Conservation (phyloP, 208 protist genomes). For the Leishmania tarentolae region DNA sequence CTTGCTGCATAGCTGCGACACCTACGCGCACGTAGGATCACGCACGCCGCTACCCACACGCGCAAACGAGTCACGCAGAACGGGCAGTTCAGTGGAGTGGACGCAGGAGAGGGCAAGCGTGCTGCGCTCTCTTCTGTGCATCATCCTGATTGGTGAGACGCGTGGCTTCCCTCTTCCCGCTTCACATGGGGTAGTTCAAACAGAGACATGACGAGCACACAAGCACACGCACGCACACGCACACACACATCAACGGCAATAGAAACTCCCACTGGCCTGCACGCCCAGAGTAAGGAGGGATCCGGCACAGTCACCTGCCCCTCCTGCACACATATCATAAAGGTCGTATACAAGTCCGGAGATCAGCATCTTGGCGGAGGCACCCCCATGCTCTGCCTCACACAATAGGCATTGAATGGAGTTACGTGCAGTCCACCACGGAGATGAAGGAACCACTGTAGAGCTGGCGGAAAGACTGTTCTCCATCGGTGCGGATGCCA, state of each 20-base stretch:
- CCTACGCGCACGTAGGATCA: background rate
- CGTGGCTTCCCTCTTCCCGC: background rate
- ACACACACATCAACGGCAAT: background rate
- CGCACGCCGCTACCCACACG: background rate
- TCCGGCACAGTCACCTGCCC: background rate
- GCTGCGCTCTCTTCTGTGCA: background rate
- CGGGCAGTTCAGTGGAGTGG: background rate
- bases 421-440: constrained; percentile 71
- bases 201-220: background rate
- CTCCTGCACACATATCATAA: background rate
- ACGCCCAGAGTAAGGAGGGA: background rate
- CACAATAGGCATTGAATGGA: background rate
- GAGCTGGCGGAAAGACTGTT: constrained; percentile 69
- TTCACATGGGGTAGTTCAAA: background rate
- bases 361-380: background rate
- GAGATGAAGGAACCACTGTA: constrained; percentile 65
- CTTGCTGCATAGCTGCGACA: background rate
- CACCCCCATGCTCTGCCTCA: background rate
- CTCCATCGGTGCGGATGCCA: constrained; percentile 44
- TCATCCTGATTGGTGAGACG: background rate
- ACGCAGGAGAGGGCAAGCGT: background rate
- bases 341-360: background rate
- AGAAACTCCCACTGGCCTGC: background rate
- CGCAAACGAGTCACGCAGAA: background rate
- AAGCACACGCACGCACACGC: no score